These are phyloP conservation scores for Elsinoe arachidis DNA, from an alignment of 2,329 filamentous ascomycete species.

Conservation along the genomic window DNA sequence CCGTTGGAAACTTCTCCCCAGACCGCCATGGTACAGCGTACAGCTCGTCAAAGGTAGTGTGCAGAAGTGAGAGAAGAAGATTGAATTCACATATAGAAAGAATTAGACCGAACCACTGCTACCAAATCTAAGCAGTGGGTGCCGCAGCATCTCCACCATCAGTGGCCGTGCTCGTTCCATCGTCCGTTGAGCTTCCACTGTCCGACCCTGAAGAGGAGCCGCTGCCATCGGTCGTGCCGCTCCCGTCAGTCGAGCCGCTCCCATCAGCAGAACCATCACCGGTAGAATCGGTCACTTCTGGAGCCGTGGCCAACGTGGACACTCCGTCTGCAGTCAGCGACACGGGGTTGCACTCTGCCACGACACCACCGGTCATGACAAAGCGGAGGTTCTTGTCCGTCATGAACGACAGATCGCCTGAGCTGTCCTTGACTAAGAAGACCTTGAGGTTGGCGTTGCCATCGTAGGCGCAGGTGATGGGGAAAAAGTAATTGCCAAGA, in stretches of 20 bases:
- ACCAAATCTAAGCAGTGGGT: neutral
- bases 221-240: no score
- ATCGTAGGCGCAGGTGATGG: conserved; percentile 16
- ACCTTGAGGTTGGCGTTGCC: conserved; percentile 15
- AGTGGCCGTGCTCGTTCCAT: neutral
- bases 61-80: neutral
- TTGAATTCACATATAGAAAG: no score
- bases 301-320: neutral
- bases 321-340: conserved; percentile 5
- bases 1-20: no score
- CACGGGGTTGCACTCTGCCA: conserved; percentile 14
- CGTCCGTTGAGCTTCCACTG: neutral
- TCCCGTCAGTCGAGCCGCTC: no score
- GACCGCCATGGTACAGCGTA: no score
- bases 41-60: no score
- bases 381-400: conserved; percentile 14
- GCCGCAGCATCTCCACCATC: neutral
- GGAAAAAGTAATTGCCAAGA: conserved; percentile 16
- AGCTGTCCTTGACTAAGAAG: conserved; percentile 16
- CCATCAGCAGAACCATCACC: neutral
- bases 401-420: conserved; percentile 8
- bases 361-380: conserved; percentile 17
- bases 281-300: neutral
- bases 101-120: neutral
- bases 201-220: neutral